A percentile compares a stretch with the other conserved stretches of the same genome.
These are phyloP conservation scores for Yamadazyma epiphylla DNA, from an alignment of 1,139 yeast genomes.

Conservation along the genomic window DNA sequence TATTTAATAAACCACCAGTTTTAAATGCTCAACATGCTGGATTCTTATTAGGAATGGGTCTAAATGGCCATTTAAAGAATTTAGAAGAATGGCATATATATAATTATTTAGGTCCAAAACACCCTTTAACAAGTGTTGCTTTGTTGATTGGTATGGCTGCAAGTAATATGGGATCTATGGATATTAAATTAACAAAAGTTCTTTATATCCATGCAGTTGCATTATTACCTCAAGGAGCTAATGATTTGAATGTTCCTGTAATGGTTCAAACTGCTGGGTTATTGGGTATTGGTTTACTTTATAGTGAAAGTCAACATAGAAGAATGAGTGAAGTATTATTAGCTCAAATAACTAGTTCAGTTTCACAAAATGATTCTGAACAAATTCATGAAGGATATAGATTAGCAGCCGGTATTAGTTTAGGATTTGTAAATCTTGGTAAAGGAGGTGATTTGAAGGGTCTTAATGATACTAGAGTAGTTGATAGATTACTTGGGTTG, in stretches of 20 bases:
- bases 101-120: constrained; percentile 89
- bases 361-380: constrained; percentile 53
- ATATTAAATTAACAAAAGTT: constrained; percentile 82
- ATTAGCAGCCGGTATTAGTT: constrained; percentile 81
- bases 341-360: constrained; percentile 58
- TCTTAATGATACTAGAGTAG: constrained; percentile 63
- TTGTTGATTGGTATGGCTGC: constrained; percentile 91
- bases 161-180: constrained; percentile 79
- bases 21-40: constrained; percentile 90
- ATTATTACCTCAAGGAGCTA: constrained; percentile 84
- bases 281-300: constrained; percentile 83
- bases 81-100: constrained; percentile 97
- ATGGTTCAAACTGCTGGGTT: constrained; percentile 91
- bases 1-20: constrained; percentile 73
- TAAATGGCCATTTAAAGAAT: constrained; percentile 80
- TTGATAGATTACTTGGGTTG: constrained; percentile 59
- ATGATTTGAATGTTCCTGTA: constrained; percentile 78
- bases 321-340: constrained; percentile 82
- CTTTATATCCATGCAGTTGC: constrained; percentile 93
- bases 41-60: constrained; percentile 84
- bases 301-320: constrained; percentile 74
- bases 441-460: constrained; percentile 65
- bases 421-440: constrained; percentile 86
- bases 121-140: constrained; percentile 81
- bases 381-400: constrained; percentile 78